These are phyloP conservation scores for Pleurotus djamor DNA, from an alignment of 768 basidiomycete species.

Conservation along the genomic window DNA sequence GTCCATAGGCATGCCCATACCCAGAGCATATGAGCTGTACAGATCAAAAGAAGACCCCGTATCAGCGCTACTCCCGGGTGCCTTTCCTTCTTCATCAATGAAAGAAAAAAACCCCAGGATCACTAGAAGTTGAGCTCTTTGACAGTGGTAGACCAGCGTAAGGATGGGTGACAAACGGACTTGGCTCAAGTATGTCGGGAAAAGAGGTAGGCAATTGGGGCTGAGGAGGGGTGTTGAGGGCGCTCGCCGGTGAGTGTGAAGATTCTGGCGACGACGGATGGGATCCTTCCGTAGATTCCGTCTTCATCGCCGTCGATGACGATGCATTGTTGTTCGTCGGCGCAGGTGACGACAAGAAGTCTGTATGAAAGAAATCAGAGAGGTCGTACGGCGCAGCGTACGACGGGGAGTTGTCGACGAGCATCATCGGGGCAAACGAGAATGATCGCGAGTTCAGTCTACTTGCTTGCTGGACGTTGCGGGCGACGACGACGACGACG, in stretches of 20 bases:
- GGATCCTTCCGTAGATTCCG: constrained; percentile 15
- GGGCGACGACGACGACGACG: neutral
- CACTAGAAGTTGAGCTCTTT: constrained; percentile 32
- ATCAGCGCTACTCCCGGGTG: constrained; percentile 7
- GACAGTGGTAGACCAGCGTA: constrained; percentile 44
- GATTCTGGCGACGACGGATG: constrained; percentile 36
- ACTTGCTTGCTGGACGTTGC: neutral
- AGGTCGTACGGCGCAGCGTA: constrained; percentile 33
- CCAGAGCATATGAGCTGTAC: constrained; percentile 9
- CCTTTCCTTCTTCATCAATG: constrained; percentile 12
- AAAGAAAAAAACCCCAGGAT: constrained; percentile 14
- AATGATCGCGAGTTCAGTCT: neutral
- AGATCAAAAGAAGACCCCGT: neutral
- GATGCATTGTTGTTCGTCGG: constrained; percentile 20
- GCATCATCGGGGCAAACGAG: constrained; percentile 24
- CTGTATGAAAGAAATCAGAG: constrained; percentile 67
- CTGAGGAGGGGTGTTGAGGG: constrained; percentile 48
- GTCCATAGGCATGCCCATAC: constrained; percentile 20
- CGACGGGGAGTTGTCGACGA: constrained; percentile 36
- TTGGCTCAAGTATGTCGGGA: constrained; percentile 31
- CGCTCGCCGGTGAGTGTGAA: constrained; percentile 36
- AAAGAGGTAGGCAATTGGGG: constrained; percentile 27
- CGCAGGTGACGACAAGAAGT: constrained; percentile 40
- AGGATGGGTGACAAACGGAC: constrained; percentile 17
- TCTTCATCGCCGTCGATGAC: constrained; percentile 23